Evolutionary conservation across 2,329 filamentous ascomycete species (phyloP).

Genomic region (Pestalotiopsis sp.): DNA sequence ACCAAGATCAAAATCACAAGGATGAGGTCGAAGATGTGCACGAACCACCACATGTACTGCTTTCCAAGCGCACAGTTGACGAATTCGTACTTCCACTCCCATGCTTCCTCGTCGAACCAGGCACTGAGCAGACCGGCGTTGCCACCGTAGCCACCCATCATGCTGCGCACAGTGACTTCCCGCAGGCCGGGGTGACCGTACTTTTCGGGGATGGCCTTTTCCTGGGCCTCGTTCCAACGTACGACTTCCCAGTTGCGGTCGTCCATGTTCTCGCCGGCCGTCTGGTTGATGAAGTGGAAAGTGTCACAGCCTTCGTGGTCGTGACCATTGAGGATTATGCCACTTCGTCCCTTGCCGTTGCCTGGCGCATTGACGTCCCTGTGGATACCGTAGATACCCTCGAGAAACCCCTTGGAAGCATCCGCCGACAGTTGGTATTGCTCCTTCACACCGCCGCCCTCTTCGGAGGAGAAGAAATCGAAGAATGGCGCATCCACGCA

Average conservation of each 20-base stretch:
- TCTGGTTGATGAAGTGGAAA: slow-evolving; percentile 78
- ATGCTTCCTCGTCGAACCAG: slow-evolving; percentile 78
- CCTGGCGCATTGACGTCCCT: slow-evolving; percentile 61
- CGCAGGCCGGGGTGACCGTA: slow-evolving; percentile 66
- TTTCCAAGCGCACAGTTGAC: slow-evolving; percentile 76
- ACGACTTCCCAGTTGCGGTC: slow-evolving; percentile 54
- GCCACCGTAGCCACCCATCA: slow-evolving; percentile 97
- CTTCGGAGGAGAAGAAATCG: slow-evolving; percentile 69
- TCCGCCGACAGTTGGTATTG: slow-evolving; percentile 85
- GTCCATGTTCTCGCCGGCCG: slow-evolving; percentile 39
- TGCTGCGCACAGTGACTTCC: slow-evolving; percentile 92
- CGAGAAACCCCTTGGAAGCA: slow-evolving; percentile 74
- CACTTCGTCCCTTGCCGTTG: slow-evolving; percentile 68
- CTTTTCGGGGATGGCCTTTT: slow-evolving; percentile 41
- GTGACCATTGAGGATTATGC: slow-evolving; percentile 88
- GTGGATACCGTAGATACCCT: slow-evolving; percentile 81
- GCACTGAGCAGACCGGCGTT: slow-evolving; percentile 86
- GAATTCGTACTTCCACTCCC: slow-evolving; percentile 85
- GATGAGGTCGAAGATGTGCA: slow-evolving; percentile 73
- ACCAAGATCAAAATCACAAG: slow-evolving; percentile 35
- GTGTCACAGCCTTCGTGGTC: slow-evolving; percentile 95
- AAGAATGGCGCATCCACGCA: slow-evolving; percentile 88
- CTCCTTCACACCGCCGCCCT: slow-evolving; percentile 76
- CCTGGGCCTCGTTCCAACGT: slow-evolving; percentile 49
- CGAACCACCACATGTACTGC: slow-evolving; percentile 93